phyloP scores from a whole-genome alignment of 768 basidiomycete genomes.

The Pluteus cervinus region DNA sequence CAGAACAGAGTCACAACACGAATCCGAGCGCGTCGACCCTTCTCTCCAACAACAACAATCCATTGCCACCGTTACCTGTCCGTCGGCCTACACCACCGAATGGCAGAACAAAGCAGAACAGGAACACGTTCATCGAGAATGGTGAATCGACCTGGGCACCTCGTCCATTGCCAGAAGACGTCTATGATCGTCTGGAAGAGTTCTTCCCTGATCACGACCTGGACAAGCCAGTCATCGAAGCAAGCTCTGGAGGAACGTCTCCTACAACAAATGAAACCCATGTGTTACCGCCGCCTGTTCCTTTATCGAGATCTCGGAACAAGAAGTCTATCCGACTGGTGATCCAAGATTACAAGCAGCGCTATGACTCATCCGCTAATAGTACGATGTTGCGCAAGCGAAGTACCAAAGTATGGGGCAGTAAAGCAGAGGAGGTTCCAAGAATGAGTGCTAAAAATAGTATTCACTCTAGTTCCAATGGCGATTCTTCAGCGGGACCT shows the following conservation, averaged over 20 bases:
- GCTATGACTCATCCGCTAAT: conserved; percentile 49
- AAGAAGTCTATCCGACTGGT: conserved; percentile 94
- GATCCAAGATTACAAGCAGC: conserved; percentile 80
- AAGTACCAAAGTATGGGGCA: conserved; percentile 95
- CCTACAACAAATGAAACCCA: conserved; percentile 57
- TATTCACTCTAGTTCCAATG: too few relatives aligned
- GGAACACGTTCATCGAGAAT: conserved; percentile 57
- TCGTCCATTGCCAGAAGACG: conserved; percentile 86
- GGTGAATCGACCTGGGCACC: conserved; percentile 79
- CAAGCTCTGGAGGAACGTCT: conserved; percentile 71
- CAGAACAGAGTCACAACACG: too few relatives aligned
- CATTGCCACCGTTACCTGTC: too few relatives aligned
- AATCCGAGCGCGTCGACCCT: too few relatives aligned
- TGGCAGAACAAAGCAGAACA: too few relatives aligned
- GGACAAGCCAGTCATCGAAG: conserved; percentile 93
- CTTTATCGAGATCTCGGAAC: conserved; percentile 38
- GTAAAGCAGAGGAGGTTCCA: conserved; percentile 88
- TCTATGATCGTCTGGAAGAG: conserved; percentile 87
- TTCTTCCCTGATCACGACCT: conserved; percentile 97
- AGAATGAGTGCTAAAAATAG: conserved; percentile 56
- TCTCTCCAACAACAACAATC: too few relatives aligned
- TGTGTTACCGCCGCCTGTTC: conserved; percentile 25
- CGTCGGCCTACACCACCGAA: too few relatives aligned
- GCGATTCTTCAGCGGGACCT: conserved; percentile 51
- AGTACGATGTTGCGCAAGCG: conserved; percentile 63